Base-by-base conservation (phyloP, 176 grass and related monocot genomes). In the Zoysia pacifica region DNA sequence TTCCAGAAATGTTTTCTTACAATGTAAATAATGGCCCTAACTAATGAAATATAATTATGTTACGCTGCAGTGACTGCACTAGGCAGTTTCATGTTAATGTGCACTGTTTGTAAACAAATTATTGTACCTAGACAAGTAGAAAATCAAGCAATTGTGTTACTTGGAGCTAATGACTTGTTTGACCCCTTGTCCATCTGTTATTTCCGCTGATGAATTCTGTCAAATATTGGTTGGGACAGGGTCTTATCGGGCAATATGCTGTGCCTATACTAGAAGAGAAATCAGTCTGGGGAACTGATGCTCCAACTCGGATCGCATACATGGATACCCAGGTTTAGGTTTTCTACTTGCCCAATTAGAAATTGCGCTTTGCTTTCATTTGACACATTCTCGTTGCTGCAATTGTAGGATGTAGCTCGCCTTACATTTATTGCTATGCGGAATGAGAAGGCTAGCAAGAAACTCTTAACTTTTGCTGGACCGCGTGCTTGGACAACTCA, bases 191-290 rank as follows among this genome's bases (percentile, higher is more conserved):
- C 64, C 43, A 7, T 56, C 9, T 10, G 12, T 66, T 64, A 28
- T 89, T 75, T 51, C 18, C 44, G 65, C 35, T 70, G 80, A 76
- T 65, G 45, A 88, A 59, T 81, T 87, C 28, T 47, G 14, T 72
- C 19, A 46, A 77, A 67, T 37, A 2, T 78, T 85, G 16, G n/a
- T 81, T 72, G 14, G 61, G 52, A 88, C n/a, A 98, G 95, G 95
- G 95, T 9, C 84, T 98, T 46, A 98, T 98, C 62, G 95, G 95
- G 81, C 95, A 98, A 80, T 98, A 98, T 88, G 95, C 95, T 72
- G 95, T 98, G 65, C 95, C 95, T 74, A 98, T 98, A 86, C 81
- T 98, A 81, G 92, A 98, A 91, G 92, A 98, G 78, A 98, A 98
- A 69, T 98, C 96, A 16, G 96, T 98, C 44, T 98, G 96, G 96